Percentiles rank a stretch among this genome's conserved stretches.
These are phyloP conservation scores for Sporisorium iseilematis-ciliati DNA, from an alignment of 1,284 basidiomycete species.

Conservation along the genomic window DNA sequence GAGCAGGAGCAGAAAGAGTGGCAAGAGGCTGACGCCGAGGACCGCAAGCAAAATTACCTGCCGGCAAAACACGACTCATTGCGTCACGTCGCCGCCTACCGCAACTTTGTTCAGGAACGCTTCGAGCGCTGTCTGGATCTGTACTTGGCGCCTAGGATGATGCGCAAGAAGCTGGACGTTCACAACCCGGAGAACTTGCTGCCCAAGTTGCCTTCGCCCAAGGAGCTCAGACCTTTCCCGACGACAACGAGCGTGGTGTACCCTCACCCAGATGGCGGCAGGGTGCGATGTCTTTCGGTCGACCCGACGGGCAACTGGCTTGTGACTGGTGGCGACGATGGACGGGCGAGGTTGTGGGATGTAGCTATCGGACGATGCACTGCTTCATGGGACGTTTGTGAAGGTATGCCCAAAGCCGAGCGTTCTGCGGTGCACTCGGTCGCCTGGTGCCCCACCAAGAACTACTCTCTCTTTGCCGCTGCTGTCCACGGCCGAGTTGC, in stretches of 20 bases:
- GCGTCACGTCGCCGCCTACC: constrained; percentile 91
- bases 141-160: constrained; percentile 92
- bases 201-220: constrained; percentile 94
- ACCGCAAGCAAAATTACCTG: constrained; percentile 89
- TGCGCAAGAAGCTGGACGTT: constrained; percentile 68
- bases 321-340: constrained; percentile 90
- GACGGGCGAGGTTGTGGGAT: constrained; percentile 91
- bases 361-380: constrained; percentile 90
- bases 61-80: constrained; percentile 87
- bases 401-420: constrained; percentile 54
- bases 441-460: constrained; percentile 92
- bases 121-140: constrained; percentile 95
- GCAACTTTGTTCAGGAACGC: constrained; percentile 90
- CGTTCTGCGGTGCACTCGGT: constrained; percentile 78
- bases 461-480: constrained; percentile 84
- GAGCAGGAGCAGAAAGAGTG: constrained; percentile 85
- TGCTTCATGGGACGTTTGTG: constrained; percentile 82
- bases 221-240: constrained; percentile 93
- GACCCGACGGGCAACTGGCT: constrained; percentile 93
- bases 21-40: constrained; percentile 87
- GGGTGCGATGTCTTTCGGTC: constrained; percentile 82
- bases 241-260: constrained; percentile 83
- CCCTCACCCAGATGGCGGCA: constrained; percentile 76
- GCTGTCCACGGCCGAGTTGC: constrained; percentile 76
- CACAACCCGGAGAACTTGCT: constrained; percentile 82